Evolutionary conservation across 1,139 yeast species (phyloP).

Genomic region (Magnusiomyces clavatus): DNA sequence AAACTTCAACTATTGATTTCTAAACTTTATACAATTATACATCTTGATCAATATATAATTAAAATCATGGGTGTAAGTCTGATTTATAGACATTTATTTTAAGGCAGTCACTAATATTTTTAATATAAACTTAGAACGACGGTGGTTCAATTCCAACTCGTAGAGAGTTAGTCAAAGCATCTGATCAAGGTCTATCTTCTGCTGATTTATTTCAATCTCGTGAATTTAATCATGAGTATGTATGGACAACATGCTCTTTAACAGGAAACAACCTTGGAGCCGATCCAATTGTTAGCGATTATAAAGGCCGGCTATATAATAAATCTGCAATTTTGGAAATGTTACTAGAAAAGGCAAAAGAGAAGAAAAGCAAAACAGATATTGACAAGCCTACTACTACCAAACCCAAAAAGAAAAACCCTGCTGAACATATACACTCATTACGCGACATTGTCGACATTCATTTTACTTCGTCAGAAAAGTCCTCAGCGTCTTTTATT

Average conservation of each 20-base stretch:
- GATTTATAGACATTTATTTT: neutral
- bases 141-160: constrained; percentile 47
- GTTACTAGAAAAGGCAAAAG: constrained; percentile 35
- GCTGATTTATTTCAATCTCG: constrained; percentile 22
- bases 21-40: neutral
- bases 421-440: constrained; percentile 37
- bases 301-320: constrained; percentile 57
- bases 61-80: neutral
- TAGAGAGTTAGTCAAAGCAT: constrained; percentile 33
- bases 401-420: constrained; percentile 21
- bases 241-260: constrained; percentile 41
- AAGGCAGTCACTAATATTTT: neutral
- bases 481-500: neutral
- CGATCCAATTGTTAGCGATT: constrained; percentile 62
- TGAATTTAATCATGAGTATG: constrained; percentile 24
- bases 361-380: constrained; percentile 6
- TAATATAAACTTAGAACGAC: constrained; percentile 34
- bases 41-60: constrained; percentile 8
- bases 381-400: constrained; percentile 2
- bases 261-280: constrained; percentile 33
- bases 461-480: constrained; percentile 20
- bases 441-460: constrained; percentile 47
- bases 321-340: constrained; percentile 60
- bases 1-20: too few species aligned
- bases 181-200: constrained; percentile 22